Evolutionary conservation across 495 filamentous ascomycete species (phyloP).

Genomic region (Aspergillus sclerotiicarbonarius): DNA sequence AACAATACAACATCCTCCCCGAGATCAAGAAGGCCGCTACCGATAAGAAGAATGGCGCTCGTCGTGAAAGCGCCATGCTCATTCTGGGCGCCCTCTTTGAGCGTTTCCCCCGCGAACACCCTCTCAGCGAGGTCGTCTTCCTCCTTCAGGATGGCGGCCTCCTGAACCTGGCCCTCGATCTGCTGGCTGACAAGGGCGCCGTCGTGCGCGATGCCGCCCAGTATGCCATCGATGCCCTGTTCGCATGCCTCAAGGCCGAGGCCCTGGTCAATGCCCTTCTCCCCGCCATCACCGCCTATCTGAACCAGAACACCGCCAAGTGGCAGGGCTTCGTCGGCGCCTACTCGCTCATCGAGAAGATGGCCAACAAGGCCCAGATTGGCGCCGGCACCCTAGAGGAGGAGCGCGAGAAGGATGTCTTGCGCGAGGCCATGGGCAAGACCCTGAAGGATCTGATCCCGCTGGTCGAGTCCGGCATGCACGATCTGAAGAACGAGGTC

Average conservation of each 20-base stretch:
- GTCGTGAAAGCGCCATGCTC: slow-evolving; percentile 91
- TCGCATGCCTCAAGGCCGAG: slow-evolving; percentile 73
- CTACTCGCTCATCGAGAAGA: slow-evolving; percentile 75
- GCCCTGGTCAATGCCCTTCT: slow-evolving; percentile 76
- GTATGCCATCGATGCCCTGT: slow-evolving; percentile 90
- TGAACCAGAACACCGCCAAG: slow-evolving; percentile 78
- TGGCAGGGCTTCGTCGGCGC: slow-evolving; percentile 95
- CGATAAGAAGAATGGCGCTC: slow-evolving; percentile 90
- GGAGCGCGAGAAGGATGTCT: slow-evolving; percentile 77
- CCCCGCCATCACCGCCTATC: slow-evolving; percentile 68
- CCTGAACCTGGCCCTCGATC: slow-evolving; percentile 73
- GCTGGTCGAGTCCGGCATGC: slow-evolving; percentile 89
- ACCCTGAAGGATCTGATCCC: slow-evolving; percentile 89
- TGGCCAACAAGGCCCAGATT: slow-evolving; percentile 90
- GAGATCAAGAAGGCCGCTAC: slow-evolving; percentile 79
- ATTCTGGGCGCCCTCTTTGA: slow-evolving; percentile 92
- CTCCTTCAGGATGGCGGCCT: slow-evolving; percentile 75
- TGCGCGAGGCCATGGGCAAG: slow-evolving; percentile 89
- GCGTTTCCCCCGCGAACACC: slow-evolving; percentile 74
- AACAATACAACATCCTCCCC: slow-evolving; percentile 66
- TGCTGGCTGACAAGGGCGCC: slow-evolving; percentile 83
- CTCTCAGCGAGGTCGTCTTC: slow-evolving; percentile 76
- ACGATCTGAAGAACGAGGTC: slow-evolving; percentile 90
- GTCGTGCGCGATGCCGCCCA: slow-evolving; percentile 88
- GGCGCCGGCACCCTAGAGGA: slow-evolving; percentile 75